Percentiles rank a stretch among this genome's conserved stretches.
Conservation (phyloP, 805 yeast species). For the Candida taoyuanica region DNA sequence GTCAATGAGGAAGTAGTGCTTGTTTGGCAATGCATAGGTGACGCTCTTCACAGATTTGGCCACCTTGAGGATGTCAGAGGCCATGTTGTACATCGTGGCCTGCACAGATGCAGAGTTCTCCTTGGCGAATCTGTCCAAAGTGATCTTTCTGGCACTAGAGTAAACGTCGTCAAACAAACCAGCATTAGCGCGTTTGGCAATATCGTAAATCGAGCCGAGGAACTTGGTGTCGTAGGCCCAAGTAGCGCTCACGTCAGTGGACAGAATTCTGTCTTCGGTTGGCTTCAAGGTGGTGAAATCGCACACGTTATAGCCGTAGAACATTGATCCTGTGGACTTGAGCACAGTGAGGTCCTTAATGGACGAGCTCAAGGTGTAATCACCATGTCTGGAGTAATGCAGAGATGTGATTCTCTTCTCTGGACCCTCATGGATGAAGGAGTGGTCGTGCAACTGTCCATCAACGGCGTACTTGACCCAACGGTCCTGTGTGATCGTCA, state of each 20-base stretch:
- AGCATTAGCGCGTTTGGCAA: conserved; percentile 47
- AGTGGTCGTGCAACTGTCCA: conserved; percentile 77
- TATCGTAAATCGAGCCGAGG: conserved; percentile 44
- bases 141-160: conserved; percentile 57
- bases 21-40: conserved; percentile 79
- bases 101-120: conserved; percentile 94
- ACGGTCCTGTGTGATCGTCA: conserved; percentile 63
- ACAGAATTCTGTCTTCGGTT: conserved; percentile 77
- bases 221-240: conserved; percentile 61
- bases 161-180: conserved; percentile 65
- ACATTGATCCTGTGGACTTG: conserved; percentile 90
- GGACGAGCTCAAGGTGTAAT: conserved; percentile 58
- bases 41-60: conserved; percentile 60
- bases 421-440: conserved; percentile 80
- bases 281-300: conserved; percentile 87
- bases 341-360: conserved; percentile 77
- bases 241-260: conserved; percentile 75
- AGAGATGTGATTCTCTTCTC: conserved; percentile 65
- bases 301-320: conserved; percentile 79
- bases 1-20: conserved; percentile 81
- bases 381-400: conserved; percentile 46
- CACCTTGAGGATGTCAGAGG: conserved; percentile 57
- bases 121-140: conserved; percentile 72
- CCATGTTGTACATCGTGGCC: conserved; percentile 95
- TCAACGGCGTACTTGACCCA: conserved; percentile 77